These are phyloP conservation scores for Myriosclerotinia curreyana DNA, from an alignment of 2,329 filamentous ascomycete species.

Conservation along the genomic window DNA sequence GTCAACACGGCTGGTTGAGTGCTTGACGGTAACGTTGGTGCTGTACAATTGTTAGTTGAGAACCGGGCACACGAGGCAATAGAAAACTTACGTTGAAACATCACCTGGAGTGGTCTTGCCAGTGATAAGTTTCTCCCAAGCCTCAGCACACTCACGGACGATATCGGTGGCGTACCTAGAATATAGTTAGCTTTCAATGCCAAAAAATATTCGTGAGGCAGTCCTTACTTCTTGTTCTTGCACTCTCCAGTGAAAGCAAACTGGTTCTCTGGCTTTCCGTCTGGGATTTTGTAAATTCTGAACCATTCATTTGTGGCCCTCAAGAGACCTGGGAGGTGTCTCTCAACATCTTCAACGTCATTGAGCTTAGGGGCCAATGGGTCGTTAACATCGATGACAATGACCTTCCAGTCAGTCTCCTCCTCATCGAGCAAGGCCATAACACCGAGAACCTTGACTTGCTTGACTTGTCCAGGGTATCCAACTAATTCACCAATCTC, in stretches of 20 bases:
- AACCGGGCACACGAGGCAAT: background rate
- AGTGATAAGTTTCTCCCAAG: slow-evolving; percentile 93
- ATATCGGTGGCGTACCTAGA: slow-evolving; percentile 89
- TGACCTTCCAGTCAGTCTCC: slow-evolving; percentile 99
- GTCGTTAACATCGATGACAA: slow-evolving; percentile 98
- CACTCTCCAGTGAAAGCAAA: slow-evolving; percentile 99
- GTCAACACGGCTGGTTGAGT: slow-evolving; percentile 71
- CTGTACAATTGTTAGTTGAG: slow-evolving; percentile 48
- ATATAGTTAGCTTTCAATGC: slow-evolving; percentile 23
- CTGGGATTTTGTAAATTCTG: slow-evolving; percentile 99
- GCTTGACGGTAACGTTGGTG: slow-evolving; percentile 72
- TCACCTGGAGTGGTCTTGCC: slow-evolving; percentile 79
- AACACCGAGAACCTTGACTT: slow-evolving; percentile 99
- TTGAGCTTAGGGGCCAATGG: slow-evolving; percentile 94
- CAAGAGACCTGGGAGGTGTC: slow-evolving; percentile 93
- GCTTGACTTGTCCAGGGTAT: slow-evolving; percentile 95
- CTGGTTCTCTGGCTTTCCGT: slow-evolving; percentile 99
- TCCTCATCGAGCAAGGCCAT: slow-evolving; percentile 99
- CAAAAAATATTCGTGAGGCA: background rate
- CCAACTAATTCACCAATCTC: slow-evolving; percentile 98
- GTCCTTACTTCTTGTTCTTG: slow-evolving; percentile 94
- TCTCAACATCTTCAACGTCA: slow-evolving; percentile 98
- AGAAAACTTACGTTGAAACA: slow-evolving; percentile 70
- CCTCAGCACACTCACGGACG: slow-evolving; percentile 91
- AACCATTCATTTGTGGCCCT: slow-evolving; percentile 99